A percentile compares a stretch with the other conserved stretches of the same genome.
Conservation (phyloP, 2,329 filamentous ascomycete species). For the Xylariaceae sp. region DNA sequence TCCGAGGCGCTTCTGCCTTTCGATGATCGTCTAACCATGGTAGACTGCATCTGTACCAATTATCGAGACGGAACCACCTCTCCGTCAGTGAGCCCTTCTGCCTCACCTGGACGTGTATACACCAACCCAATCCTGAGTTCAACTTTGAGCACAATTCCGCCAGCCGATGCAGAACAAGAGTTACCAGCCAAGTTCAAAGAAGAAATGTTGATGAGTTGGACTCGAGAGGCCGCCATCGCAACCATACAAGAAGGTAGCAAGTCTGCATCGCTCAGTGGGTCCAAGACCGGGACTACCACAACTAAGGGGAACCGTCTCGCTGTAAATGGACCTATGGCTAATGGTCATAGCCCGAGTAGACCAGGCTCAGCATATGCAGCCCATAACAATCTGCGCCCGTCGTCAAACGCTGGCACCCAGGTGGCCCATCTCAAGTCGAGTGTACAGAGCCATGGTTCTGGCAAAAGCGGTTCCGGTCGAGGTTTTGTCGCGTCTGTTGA, state of each 20-base stretch:
- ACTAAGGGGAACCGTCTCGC: conserved; percentile 62
- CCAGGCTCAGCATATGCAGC: conserved; percentile 55
- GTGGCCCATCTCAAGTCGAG: conserved; percentile 55
- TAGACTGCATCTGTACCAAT: conserved; percentile 74
- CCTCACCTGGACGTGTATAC: conserved; percentile 70
- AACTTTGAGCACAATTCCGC: conserved; percentile 48
- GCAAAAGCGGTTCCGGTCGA: conserved; percentile 49
- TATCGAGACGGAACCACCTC: conserved; percentile 69
- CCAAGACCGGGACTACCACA: conserved; percentile 66
- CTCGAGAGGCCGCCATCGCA: conserved; percentile 73
- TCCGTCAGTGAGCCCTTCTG: conserved; percentile 71
- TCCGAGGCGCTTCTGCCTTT: conserved; percentile 74
- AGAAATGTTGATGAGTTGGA: conserved; percentile 81
- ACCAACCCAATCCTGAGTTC: conserved; percentile 65
- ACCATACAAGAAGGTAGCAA: conserved; percentile 72
- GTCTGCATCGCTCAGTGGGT: conserved; percentile 77
- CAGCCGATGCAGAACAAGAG: conserved; percentile 52
- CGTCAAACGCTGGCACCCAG: conserved; percentile 49
- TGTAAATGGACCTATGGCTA: conserved; percentile 56
- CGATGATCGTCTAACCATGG: conserved; percentile 72
- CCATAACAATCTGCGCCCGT: conserved; percentile 57
- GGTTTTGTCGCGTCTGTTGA: conserved; percentile 65
- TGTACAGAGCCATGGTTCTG: conserved; percentile 57
- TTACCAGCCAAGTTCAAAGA: conserved; percentile 73
- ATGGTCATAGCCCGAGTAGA: conserved; percentile 47